These are phyloP conservation scores for Fistulifera pelliculosa DNA, from an alignment of 108 stramenopile genomes.

Conservation along the genomic window DNA sequence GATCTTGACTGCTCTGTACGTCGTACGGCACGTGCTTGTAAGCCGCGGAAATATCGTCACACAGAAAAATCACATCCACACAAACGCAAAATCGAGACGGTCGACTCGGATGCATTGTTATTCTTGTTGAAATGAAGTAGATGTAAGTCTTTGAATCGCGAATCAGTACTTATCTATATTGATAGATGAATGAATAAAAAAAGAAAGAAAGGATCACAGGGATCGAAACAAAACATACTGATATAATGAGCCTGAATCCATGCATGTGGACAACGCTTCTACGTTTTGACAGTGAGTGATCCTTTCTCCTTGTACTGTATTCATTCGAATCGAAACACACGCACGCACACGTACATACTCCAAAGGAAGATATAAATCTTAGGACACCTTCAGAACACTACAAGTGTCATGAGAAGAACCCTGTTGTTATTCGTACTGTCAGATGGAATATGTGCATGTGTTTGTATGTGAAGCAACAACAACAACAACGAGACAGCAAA, in stretches of 20 bases:
- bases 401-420: conserved; percentile 30
- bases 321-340: not conserved
- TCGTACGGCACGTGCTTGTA: too few species aligned
- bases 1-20: too few species aligned
- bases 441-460: conserved; percentile 15
- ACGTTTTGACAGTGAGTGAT: conserved; percentile 26
- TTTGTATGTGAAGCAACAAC: not conserved
- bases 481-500: not conserved
- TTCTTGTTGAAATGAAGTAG: too few species aligned
- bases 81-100: too few species aligned
- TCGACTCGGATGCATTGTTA: too few species aligned
- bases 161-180: too few species aligned
- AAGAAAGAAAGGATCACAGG: not conserved
- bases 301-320: too few species aligned
- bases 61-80: too few species aligned
- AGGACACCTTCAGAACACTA: conserved; percentile 46
- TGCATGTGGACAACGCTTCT: conserved; percentile 20
- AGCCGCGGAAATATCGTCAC: too few species aligned
- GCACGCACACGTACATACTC: not conserved
- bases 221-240: conserved; percentile 21
- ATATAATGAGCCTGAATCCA: conserved; percentile 42
- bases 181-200: too few species aligned
- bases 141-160: too few species aligned
- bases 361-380: conserved; percentile 37
- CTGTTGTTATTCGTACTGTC: conserved; percentile 46